Percentiles rank a stretch among this genome's conserved stretches.
Evolutionary conservation across 768 basidiomycete genomes (phyloP).

Genomic region (Paxillus rubicundulus): DNA sequence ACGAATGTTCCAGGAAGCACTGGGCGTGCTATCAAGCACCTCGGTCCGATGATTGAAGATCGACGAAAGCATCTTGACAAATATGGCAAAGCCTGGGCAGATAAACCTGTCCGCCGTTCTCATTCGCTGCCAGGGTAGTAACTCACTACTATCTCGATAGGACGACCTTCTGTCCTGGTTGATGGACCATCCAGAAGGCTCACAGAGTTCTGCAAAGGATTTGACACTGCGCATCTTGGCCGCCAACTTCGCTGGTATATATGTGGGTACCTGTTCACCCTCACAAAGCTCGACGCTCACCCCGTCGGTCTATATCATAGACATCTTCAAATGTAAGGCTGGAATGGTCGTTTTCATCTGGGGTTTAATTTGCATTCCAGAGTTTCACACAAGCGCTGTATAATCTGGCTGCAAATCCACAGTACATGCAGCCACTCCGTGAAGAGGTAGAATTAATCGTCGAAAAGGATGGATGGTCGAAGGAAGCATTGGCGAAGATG

Average conservation of each 20-base stretch:
- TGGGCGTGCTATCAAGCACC: conserved; percentile 8
- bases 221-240: no score
- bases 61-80: conserved; percentile 18
- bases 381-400: conserved; percentile 34
- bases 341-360: background rate
- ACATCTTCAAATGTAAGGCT: conserved; percentile 18
- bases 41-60: conserved; percentile 32
- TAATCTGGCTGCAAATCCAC: conserved; percentile 32
- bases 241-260: no score
- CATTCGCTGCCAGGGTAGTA: background rate
- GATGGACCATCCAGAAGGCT: no score
- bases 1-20: conserved; percentile 5
- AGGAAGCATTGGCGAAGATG: conserved; percentile 27
- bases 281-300: background rate
- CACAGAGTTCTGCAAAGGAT: no score
- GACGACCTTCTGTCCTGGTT: no score
- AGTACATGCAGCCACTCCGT: conserved; percentile 31
- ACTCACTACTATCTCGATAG: no score
- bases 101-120: conserved; percentile 27
- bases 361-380: conserved; percentile 11
- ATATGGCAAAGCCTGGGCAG: conserved; percentile 23
- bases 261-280: no score
- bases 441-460: conserved; percentile 34
- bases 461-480: conserved; percentile 23
- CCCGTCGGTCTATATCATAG: conserved; percentile 3